Percentiles rank a stretch among this genome's conserved stretches.
phyloP scores from a whole-genome alignment of 192 early-diverging fungal species.

The Backusella tuberculispora region DNA sequence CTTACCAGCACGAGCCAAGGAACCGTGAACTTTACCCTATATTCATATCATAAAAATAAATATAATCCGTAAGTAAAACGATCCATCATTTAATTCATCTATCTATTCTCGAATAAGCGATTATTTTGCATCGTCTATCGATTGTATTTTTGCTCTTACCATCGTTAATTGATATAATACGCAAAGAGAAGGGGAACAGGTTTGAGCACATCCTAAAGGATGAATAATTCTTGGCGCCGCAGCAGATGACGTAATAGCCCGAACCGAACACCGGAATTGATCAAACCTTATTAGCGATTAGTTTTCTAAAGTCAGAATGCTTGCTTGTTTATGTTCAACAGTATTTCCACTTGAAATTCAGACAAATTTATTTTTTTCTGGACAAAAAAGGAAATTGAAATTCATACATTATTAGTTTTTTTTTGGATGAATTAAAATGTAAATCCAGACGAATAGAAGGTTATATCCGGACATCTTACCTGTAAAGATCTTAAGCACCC shows the following conservation, averaged over 20 bases:
- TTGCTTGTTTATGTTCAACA: not conserved
- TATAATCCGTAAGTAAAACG: not conserved
- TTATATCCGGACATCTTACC: too few species aligned
- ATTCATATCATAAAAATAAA: not conserved
- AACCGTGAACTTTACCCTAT: slow-evolving; percentile 99
- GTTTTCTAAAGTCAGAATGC: not conserved
- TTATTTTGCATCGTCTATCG: not conserved
- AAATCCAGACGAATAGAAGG: too few species aligned
- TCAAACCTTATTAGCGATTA: not conserved
- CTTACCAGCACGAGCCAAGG: slow-evolving; percentile 99
- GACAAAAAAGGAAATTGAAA: too few species aligned
- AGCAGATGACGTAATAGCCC: not conserved
- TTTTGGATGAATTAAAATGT: too few species aligned
- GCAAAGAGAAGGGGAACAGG: slow-evolving; percentile 16
- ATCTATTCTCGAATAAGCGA: slow-evolving; percentile 1
- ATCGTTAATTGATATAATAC: slow-evolving; percentile 17
- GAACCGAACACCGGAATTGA: not conserved
- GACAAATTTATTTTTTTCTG: too few species aligned
- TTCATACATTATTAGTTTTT: too few species aligned
- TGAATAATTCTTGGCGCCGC: slow-evolving; percentile 5
- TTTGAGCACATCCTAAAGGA: slow-evolving; percentile 6
- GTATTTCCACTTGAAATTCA: too few species aligned
- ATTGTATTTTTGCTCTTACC: not conserved
- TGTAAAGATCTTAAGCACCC: too few species aligned
- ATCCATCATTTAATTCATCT: slow-evolving; percentile 4